Base-by-base conservation (phyloP, 768 basidiomycete genomes). In the Macrolepiota albuminosa region DNA sequence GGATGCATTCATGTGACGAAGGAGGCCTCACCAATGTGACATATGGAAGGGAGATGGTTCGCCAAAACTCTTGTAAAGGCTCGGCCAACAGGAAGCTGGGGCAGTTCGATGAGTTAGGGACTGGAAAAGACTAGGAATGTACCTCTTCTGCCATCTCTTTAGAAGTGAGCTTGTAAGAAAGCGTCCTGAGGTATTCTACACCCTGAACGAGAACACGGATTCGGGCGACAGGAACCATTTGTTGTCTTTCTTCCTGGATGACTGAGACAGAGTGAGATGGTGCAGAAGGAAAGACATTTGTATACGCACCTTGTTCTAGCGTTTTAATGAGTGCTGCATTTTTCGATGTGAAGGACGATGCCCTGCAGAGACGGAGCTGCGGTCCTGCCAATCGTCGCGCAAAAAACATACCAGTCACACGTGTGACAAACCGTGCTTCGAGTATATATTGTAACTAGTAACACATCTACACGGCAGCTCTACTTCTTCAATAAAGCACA, bases 41-140 rank as follows among this genome's bases (percentile, higher is more conserved):
- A n/a, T n/a, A 40, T 43, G 29, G 54, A 54, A 42, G 54, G 54
- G 40, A 54, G 54, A 21, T 42, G 1, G 11, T 43, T 29, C 1
- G 18, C 29, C 10, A 54, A 18, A 29, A 54, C 0, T 14, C n/a
- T 42, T 11, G 42, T 7, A 8, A 39, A 54, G 18, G 39, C 5
- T 24, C n/a, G 3, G 14, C 42, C 21, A 4, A 46, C 34, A 10
- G 55, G 42, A 16, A 56, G 55, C 46, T 45, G 26, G 8, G 21
- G 21, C 79, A 77, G 46, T 76, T 13, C 59, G 21, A 6, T 71
- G 6, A 36, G 24, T 16, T 21, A 40, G 2, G 4, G 26, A n/a
- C 8, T 4, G 16, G 14, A 53, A 3, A 54, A 33, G 21, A 5
- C 11, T 26, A 10, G 9, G 26, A 40, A 40, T 51, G 18, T 24